Conservation (phyloP, 2,329 filamentous ascomycete genomes). For the Fusarium azukiicola region DNA sequence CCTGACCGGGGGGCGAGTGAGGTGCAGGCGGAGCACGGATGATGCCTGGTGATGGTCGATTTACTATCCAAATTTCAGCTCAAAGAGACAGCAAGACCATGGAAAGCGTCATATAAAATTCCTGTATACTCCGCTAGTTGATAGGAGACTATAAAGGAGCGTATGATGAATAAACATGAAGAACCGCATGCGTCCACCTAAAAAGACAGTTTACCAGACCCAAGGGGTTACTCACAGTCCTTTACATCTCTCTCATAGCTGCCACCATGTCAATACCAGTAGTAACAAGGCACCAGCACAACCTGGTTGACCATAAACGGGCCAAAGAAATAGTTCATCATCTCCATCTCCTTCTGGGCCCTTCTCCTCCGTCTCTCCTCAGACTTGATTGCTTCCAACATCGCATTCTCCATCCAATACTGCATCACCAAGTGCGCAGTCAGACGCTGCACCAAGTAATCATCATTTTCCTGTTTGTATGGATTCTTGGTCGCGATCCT, state of each 20-base stretch:
- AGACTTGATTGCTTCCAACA: not conserved
- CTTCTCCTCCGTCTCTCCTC: constrained; percentile 1
- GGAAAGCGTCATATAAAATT: not conserved
- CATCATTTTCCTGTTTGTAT: not conserved
- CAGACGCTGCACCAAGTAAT: constrained; percentile 12
- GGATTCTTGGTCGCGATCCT: not conserved
- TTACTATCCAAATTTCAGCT: not conserved
- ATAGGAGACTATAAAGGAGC: not conserved
- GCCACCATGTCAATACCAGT: not conserved
- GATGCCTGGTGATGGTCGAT: too few relatives aligned
- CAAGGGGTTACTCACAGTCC: not conserved
- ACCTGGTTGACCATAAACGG: constrained; percentile 6
- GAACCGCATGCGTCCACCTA: not conserved
- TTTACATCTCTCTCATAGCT: too few relatives aligned
- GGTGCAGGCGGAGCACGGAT: too few relatives aligned
- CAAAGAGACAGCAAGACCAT: not conserved
- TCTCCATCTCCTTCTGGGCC: constrained; percentile 13
- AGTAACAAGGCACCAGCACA: constrained; percentile 3
- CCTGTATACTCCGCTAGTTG: not conserved
- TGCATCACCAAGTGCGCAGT: constrained; percentile 11
- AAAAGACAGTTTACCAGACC: not conserved
- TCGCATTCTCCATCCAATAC: constrained; percentile 7
- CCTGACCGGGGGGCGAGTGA: not conserved
- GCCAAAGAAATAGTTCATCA: constrained; percentile 13
- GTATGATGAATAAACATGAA: not conserved